Evolutionary conservation across 148 eudicot genomes (phyloP).

Genomic region (Arbutus unedo): DNA sequence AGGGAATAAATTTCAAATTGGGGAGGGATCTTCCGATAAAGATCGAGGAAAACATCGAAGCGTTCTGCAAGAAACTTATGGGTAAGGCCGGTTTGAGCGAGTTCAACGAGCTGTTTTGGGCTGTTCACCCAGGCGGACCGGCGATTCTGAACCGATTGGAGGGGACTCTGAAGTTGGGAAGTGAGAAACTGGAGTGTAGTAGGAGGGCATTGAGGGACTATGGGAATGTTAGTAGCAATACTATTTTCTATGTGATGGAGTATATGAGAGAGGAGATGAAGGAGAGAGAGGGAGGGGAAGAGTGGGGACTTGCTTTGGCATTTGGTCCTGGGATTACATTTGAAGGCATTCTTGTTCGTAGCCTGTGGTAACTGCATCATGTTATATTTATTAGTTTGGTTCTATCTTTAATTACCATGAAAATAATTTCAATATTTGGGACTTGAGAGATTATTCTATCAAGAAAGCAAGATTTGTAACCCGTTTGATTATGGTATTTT

Average conservation of each 20-base stretch:
- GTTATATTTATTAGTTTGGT: too few relatives aligned
- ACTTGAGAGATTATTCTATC: too few relatives aligned
- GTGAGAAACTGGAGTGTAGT: constrained; percentile 57
- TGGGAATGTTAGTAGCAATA: constrained; percentile 82
- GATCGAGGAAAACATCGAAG: constrained; percentile 69
- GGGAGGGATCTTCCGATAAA: constrained; percentile 65
- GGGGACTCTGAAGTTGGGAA: constrained; percentile 30
- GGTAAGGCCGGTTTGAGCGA: constrained; percentile 27
- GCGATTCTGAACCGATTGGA: constrained; percentile 65
- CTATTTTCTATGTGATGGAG: constrained; percentile 73
- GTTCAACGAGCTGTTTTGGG: constrained; percentile 69
- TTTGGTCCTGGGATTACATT: constrained; percentile 85
- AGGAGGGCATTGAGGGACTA: constrained; percentile 70
- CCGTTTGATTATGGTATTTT: too few relatives aligned
- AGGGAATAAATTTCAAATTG: constrained; percentile 66
- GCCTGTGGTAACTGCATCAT: constrained; percentile 22
- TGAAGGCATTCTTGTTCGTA: constrained; percentile 74
- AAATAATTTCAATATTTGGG: too few relatives aligned
- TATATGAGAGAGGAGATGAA: constrained; percentile 57
- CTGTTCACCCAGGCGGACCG: constrained; percentile 79
- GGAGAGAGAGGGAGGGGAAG: constrained; percentile 38
- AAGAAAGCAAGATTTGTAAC: too few relatives aligned
- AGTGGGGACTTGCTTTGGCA: constrained; percentile 84
- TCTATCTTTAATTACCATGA: too few relatives aligned
- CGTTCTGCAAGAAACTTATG: constrained; percentile 67